These are phyloP conservation scores for Bruguiera gymnorhiza DNA, from an alignment of 345 rosid genomes.

Conservation along the genomic window DNA sequence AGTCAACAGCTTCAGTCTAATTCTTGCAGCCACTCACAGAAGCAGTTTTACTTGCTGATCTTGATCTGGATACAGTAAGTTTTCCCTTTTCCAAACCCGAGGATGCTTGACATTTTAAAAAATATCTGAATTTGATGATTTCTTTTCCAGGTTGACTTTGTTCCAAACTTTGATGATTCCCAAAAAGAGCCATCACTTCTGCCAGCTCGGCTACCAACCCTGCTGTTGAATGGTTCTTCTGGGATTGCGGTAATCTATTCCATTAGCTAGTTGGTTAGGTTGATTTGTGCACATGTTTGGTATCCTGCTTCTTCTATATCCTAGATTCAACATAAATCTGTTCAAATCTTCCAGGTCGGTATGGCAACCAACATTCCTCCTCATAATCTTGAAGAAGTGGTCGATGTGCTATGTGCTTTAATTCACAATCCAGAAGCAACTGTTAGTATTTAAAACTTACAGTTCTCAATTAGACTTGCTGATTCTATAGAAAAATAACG, in stretches of 20 bases:
- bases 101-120: neutral
- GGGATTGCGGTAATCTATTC: constrained; percentile 76
- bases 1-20: neutral
- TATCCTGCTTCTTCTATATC: neutral
- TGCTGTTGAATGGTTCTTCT: constrained; percentile 89
- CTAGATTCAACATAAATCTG: constrained; percentile 3
- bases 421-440: constrained; percentile 91
- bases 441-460: constrained; percentile 34
- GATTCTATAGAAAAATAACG: neutral
- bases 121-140: neutral
- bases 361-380: constrained; percentile 99
- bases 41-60: constrained; percentile 77
- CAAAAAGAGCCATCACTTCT: constrained; percentile 87
- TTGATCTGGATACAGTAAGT: constrained; percentile 77
- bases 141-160: constrained; percentile 75
- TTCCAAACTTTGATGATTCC: constrained; percentile 87
- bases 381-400: constrained; percentile 95
- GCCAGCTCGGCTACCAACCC: constrained; percentile 89
- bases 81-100: neutral
- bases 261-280: neutral
- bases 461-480: constrained; percentile 1
- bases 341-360: constrained; percentile 60
- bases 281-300: neutral
- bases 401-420: constrained; percentile 87
- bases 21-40: constrained; percentile 72